phyloP scores from a whole-genome alignment of 2,329 filamentous ascomycete genomes.

The Aureobasidium sp. region DNA sequence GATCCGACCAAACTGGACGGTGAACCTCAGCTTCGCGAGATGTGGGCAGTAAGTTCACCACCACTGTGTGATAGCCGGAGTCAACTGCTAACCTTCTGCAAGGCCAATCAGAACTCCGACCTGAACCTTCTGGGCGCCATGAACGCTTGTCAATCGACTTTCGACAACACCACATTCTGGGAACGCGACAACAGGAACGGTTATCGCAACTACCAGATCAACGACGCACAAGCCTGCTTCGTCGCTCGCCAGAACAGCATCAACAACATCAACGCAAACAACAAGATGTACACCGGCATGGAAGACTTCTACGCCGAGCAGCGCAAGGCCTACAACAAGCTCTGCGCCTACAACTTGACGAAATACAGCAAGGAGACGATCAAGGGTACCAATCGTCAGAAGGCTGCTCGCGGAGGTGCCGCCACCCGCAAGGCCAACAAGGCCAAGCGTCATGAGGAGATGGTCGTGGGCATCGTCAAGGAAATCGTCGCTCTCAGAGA shows the following conservation, averaged over 20 bases:
- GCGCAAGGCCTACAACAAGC: neutral
- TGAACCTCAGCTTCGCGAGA: neutral
- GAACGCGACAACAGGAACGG: neutral
- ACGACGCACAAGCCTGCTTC: neutral
- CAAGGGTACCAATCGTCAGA: neutral
- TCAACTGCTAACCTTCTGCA: neutral
- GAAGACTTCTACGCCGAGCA: neutral
- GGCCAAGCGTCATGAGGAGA: neutral
- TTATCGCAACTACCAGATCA: neutral
- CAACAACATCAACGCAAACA: neutral
- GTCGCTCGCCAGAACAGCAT: neutral
- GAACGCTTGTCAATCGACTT: neutral
- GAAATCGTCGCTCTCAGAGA: neutral
- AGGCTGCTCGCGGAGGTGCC: neutral
- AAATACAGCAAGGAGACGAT: conserved; percentile 1
- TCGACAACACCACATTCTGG: conserved; percentile 1
- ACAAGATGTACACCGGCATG: neutral
- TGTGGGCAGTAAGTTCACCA: neutral
- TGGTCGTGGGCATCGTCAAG: neutral
- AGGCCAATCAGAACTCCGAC: neutral
- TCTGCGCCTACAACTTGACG: neutral
- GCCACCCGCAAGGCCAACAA: neutral
- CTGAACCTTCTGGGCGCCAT: neutral
- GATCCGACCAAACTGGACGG: neutral
- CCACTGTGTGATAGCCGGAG: accelerated